Percentiles rank a stretch among this genome's conserved stretches.
Evolutionary conservation across 495 filamentous ascomycete species (phyloP).

Genomic region (Hypoxylon perforatum): DNA sequence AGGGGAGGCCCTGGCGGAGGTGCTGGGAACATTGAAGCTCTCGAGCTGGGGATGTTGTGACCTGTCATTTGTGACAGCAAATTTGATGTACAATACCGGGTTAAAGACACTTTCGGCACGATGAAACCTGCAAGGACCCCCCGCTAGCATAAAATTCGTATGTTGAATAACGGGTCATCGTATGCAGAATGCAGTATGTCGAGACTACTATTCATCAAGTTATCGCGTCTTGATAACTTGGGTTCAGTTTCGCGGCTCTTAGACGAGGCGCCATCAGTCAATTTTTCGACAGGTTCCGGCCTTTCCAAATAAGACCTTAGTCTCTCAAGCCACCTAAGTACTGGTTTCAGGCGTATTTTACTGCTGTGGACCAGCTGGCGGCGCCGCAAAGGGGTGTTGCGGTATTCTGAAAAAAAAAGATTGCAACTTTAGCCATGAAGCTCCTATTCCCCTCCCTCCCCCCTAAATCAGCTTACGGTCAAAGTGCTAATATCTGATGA

Average conservation of each 20-base stretch:
- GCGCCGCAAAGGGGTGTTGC: slow-evolving; percentile 17
- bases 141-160: slow-evolving; percentile 42
- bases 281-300: slow-evolving; percentile 15
- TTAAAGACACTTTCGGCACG: slow-evolving; percentile 36
- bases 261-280: slow-evolving; percentile 16
- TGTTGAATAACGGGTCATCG: slow-evolving; percentile 43
- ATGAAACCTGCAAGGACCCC: slow-evolving; percentile 45
- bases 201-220: slow-evolving; percentile 35
- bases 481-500: slow-evolving; percentile 15
- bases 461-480: slow-evolving; percentile 17
- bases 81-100: slow-evolving; percentile 41
- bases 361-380: slow-evolving; percentile 8
- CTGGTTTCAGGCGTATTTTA: slow-evolving; percentile 8
- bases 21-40: too few relatives aligned
- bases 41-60: slow-evolving; percentile 28
- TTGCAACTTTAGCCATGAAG: slow-evolving; percentile 10
- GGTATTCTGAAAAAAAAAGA: slow-evolving; percentile 9
- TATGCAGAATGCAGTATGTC: slow-evolving; percentile 32
- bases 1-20: not conserved
- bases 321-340: slow-evolving; percentile 4
- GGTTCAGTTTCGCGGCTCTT: slow-evolving; percentile 29
- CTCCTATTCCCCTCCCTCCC: not conserved
- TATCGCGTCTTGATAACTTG: slow-evolving; percentile 20
- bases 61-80: slow-evolving; percentile 38
- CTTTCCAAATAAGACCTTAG: slow-evolving; percentile 6